Evolutionary conservation across 208 protist genomes (phyloP).

Genomic region (Entamoeba moshkovskii): DNA sequence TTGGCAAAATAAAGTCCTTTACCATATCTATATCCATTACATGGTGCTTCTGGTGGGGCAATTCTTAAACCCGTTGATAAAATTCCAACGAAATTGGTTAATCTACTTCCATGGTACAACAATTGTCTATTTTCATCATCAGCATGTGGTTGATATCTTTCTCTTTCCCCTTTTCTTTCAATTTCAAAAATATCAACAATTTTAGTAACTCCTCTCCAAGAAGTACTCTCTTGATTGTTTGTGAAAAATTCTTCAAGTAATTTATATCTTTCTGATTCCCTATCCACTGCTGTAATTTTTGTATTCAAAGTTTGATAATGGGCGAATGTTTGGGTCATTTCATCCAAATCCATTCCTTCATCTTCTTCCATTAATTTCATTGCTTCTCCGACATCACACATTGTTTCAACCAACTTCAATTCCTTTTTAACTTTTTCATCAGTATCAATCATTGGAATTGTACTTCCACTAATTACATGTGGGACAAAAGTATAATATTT

Average conservation of each 20-base stretch:
- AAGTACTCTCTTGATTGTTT: slow-evolving; percentile 34
- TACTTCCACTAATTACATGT: slow-evolving; percentile 20
- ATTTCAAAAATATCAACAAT: slow-evolving; percentile 39
- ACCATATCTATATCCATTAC: slow-evolving; percentile 46
- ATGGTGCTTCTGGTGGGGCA: slow-evolving; percentile 41
- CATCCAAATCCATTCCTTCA: slow-evolving; percentile 3
- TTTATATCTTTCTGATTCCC: background rate
- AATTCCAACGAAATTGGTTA: slow-evolving; percentile 38
- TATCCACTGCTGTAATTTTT: slow-evolving; percentile 13
- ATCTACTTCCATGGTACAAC: slow-evolving; percentile 38
- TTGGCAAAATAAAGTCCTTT: slow-evolving; percentile 42
- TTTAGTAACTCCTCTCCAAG: slow-evolving; percentile 16
- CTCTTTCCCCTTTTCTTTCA: slow-evolving; percentile 3
- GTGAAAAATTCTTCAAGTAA: slow-evolving; percentile 24
- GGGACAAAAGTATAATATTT: slow-evolving; percentile 41
- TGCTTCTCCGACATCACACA: slow-evolving; percentile 32
- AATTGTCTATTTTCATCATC: slow-evolving; percentile 9
- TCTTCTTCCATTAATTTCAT: slow-evolving; percentile 16
- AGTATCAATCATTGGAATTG: slow-evolving; percentile 25
- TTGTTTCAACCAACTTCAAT: slow-evolving; percentile 25
- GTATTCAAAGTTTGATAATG: slow-evolving; percentile 28
- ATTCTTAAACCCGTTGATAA: slow-evolving; percentile 37
- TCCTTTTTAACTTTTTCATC: slow-evolving; percentile 31
- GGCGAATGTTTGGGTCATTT: slow-evolving; percentile 15
- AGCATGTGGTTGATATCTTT: background rate